These are phyloP conservation scores for Pelargonium cotyledonis DNA, from an alignment of 441 rosid species.

Conservation along the genomic window DNA sequence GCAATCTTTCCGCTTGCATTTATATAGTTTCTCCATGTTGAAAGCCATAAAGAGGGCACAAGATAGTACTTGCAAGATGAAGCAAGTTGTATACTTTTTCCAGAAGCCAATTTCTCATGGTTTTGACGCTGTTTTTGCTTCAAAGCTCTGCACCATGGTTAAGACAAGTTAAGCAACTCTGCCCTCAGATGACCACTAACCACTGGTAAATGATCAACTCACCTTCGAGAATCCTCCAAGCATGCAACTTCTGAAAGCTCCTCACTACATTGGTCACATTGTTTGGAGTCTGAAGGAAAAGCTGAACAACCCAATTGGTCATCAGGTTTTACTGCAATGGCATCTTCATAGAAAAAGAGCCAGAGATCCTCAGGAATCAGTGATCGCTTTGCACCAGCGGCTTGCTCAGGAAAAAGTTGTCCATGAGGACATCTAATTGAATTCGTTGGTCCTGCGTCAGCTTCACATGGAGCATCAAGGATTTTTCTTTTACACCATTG, in stretches of 20 bases:
- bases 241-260: slow-evolving; percentile 90
- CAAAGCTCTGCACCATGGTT: slow-evolving; percentile 51
- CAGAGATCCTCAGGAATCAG: slow-evolving; percentile 81
- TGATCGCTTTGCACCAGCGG: slow-evolving; percentile 83
- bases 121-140: slow-evolving; percentile 80
- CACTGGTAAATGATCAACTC: slow-evolving; percentile 19
- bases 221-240: slow-evolving; percentile 85
- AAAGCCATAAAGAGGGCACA: slow-evolving; percentile 81
- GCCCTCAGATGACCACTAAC: slow-evolving; percentile 14
- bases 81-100: slow-evolving; percentile 54
- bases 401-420: slow-evolving; percentile 77
- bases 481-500: slow-evolving; percentile 94
- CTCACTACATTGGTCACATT: slow-evolving; percentile 67
- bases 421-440: slow-evolving; percentile 79
- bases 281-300: slow-evolving; percentile 53
- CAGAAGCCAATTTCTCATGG: slow-evolving; percentile 77
- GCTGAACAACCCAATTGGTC: slow-evolving; percentile 49
- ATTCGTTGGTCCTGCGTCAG: slow-evolving; percentile 84
- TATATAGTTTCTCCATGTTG: slow-evolving; percentile 79
- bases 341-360: slow-evolving; percentile 84
- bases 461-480: slow-evolving; percentile 86
- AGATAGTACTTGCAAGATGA: slow-evolving; percentile 58
- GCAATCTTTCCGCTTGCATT: slow-evolving; percentile 63
- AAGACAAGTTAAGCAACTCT: slow-evolving; percentile 29
- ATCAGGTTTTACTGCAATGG: slow-evolving; percentile 54